These are phyloP conservation scores for Lentinus tigrinus DNA, from an alignment of 768 basidiomycete genomes.

Conservation along the genomic window DNA sequence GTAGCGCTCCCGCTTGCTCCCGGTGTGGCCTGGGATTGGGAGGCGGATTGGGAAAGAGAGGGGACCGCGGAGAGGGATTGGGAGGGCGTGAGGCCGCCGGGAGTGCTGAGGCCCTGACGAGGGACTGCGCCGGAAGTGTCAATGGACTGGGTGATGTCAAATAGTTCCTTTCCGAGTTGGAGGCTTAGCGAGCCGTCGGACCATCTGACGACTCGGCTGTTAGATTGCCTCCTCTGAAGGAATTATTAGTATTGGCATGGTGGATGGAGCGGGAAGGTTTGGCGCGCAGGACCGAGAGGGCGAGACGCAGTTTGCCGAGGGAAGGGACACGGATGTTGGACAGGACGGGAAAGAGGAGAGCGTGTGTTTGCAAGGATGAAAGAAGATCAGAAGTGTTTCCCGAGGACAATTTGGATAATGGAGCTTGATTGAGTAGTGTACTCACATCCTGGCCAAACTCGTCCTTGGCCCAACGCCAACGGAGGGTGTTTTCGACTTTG, in stretches of 20 bases:
- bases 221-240: constrained; percentile 76
- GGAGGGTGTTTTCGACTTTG: constrained; percentile 89
- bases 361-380: not conserved
- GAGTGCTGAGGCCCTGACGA: constrained; percentile 55
- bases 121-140: constrained; percentile 72
- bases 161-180: constrained; percentile 89
- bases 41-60: constrained; percentile 37
- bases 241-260: not conserved
- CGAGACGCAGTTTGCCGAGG: not conserved
- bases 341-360: not conserved
- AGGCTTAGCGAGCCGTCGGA: constrained; percentile 92
- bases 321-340: not conserved
- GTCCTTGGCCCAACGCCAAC: constrained; percentile 93
- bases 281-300: not conserved
- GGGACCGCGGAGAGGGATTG: constrained; percentile 30
- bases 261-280: not conserved
- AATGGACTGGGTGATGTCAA: constrained; percentile 80
- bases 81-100: constrained; percentile 21
- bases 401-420: not conserved
- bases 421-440: constrained; percentile 13
- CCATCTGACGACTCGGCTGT: constrained; percentile 91
- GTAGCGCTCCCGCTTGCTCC: constrained; percentile 25
- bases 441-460: constrained; percentile 74
- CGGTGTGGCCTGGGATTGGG: constrained; percentile 30
- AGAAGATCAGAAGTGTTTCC: not conserved